Percentiles rank a stretch among this genome's conserved stretches.
Conservation (phyloP, 2,329 filamentous ascomycete genomes). For the Exserohilum rostratum region DNA sequence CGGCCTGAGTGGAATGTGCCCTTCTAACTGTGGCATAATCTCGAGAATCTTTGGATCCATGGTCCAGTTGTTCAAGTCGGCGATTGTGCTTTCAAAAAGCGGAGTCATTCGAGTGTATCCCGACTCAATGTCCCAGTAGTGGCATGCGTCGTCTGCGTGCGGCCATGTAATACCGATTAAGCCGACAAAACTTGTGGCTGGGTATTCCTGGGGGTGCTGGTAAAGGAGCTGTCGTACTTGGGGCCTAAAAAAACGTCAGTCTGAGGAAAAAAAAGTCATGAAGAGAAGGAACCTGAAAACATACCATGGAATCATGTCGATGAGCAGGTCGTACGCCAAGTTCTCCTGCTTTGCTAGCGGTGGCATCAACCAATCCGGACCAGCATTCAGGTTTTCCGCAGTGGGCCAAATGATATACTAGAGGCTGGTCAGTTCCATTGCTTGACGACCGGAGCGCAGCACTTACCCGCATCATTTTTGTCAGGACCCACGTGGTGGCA, state of each 20-base stretch:
- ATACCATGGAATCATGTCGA: constrained; percentile 46
- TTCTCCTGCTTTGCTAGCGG: constrained; percentile 36
- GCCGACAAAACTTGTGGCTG: constrained; percentile 35
- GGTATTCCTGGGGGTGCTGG: constrained; percentile 40
- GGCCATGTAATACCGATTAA: constrained; percentile 41
- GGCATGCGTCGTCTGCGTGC: constrained; percentile 45
- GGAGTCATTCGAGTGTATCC: constrained; percentile 43
- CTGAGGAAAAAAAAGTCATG: background rate
- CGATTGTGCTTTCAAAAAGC: constrained; percentile 41
- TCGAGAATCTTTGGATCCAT: constrained; percentile 44
- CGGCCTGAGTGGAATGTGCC: constrained; percentile 34
- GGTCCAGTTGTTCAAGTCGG: constrained; percentile 42
- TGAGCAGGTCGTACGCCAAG: constrained; percentile 40
- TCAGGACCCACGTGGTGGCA: constrained; percentile 42
- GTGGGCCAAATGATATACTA: constrained; percentile 48
- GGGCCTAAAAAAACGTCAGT: constrained; percentile 35
- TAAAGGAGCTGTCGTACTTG: constrained; percentile 43
- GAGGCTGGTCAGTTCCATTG: constrained; percentile 13
- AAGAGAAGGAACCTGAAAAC: constrained; percentile 3
- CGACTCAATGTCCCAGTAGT: constrained; percentile 46
- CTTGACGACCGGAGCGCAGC: background rate
- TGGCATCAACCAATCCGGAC: constrained; percentile 46
- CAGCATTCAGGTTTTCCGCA: constrained; percentile 43
- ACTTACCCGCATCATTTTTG: constrained; percentile 47
- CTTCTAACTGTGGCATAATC: constrained; percentile 41